Evolutionary conservation across 352 stramenopile genomes (phyloP).

Genomic region (Globisporangium canariense): DNA sequence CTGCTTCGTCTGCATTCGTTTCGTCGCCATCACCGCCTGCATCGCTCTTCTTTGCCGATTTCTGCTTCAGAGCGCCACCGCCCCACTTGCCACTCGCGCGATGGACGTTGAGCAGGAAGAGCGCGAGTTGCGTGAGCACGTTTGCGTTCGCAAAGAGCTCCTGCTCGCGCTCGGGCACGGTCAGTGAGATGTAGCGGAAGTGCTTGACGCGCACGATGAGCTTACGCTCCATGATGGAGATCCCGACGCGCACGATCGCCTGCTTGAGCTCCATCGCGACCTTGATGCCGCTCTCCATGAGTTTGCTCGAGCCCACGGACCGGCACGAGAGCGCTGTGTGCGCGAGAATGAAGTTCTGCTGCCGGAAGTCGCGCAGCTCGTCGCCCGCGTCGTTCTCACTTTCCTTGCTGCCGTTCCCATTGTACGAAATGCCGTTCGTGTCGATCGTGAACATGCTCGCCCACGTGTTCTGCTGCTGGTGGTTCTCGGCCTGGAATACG

Average conservation of each 20-base stretch:
- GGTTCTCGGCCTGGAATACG: constrained; percentile 65
- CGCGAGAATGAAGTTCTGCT: constrained; percentile 81
- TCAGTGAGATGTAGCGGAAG: constrained; percentile 96
- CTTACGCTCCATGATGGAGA: constrained; percentile 94
- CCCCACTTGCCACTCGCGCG: constrained; percentile 94
- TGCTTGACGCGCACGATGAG: constrained; percentile 94
- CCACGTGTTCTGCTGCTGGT: constrained; percentile 45
- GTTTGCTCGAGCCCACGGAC: constrained; percentile 58
- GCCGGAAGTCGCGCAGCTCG: constrained; percentile 52
- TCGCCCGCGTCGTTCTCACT: constrained; percentile 22
- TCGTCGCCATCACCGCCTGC: constrained; percentile 24
- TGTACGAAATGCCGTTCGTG: constrained; percentile 25
- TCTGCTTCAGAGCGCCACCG: constrained; percentile 32
- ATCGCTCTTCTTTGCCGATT: constrained; percentile 28
- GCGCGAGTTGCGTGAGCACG: constrained; percentile 91
- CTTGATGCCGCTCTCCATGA: constrained; percentile 93
- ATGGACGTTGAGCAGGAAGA: constrained; percentile 95
- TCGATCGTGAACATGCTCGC: constrained; percentile 42
- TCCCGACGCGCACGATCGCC: constrained; percentile 90
- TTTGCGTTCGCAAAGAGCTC: constrained; percentile 93
- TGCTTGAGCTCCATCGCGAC: constrained; percentile 95
- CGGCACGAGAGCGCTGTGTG: constrained; percentile 69
- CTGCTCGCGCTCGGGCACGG: constrained; percentile 78
- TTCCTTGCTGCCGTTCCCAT: constrained; percentile 11
- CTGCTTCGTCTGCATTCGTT: constrained; percentile 13